These are phyloP conservation scores for Glycine tomentella DNA, from an alignment of 306 rosid species.

Conservation along the genomic window DNA sequence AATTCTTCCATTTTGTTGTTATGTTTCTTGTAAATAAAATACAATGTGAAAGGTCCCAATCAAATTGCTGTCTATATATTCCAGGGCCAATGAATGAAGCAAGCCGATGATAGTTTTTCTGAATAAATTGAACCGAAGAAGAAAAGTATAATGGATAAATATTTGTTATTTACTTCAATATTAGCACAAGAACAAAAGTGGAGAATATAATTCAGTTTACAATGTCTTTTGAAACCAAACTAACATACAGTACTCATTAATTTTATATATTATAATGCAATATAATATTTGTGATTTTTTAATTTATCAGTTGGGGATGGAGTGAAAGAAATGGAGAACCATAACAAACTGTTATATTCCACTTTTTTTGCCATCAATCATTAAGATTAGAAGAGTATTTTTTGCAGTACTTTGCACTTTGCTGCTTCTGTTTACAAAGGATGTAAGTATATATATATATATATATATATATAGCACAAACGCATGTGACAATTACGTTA, in stretches of 20 bases:
- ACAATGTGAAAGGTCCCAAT: constrained; percentile 13
- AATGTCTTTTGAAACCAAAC: background rate
- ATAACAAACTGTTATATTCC: constrained; percentile 46
- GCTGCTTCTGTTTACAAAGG: background rate
- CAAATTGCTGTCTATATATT: constrained; percentile 22
- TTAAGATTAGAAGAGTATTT: constrained; percentile 21
- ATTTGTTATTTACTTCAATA: constrained; percentile 33
- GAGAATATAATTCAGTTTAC: background rate
- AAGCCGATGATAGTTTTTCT: background rate
- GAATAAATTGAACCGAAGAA: constrained; percentile 43
- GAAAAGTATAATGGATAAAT: constrained; percentile 42
- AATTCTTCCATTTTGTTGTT: background rate
- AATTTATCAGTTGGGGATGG: background rate
- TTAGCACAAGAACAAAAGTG: constrained; percentile 21
- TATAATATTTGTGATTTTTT: background rate
- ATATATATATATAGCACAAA: too few relatives aligned
- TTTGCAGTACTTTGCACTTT: constrained; percentile 29
- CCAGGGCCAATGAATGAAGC: constrained; percentile 42
- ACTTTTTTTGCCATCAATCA: constrained; percentile 15
- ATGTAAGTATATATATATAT: too few relatives aligned
- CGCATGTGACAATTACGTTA: background rate
- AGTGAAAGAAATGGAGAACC: constrained; percentile 9
- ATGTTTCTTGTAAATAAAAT: background rate
- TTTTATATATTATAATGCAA: background rate
- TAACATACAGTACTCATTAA: background rate